phyloP scores from a whole-genome alignment of 2,329 filamentous ascomycete genomes.

The Teratosphaeria nubilosa region DNA sequence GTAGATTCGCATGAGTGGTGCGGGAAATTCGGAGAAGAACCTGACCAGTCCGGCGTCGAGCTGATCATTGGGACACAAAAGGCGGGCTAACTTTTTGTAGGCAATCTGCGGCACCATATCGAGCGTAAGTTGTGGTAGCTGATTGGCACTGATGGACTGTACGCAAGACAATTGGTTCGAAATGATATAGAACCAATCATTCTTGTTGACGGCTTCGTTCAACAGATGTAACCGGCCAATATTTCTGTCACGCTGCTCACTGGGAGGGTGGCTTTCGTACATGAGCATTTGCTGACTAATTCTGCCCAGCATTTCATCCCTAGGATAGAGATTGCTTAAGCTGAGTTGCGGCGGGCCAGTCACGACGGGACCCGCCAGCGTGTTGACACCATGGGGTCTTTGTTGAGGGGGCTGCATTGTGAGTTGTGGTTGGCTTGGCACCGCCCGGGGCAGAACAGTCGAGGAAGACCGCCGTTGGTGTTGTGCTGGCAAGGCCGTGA shows the following conservation, averaged over 20 bases:
- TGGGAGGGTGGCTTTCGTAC: neutral
- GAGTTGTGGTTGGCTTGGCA: neutral
- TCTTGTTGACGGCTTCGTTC: slow-evolving; percentile 41
- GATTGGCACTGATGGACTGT: slow-evolving; percentile 33
- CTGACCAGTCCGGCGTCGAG: slow-evolving; percentile 31
- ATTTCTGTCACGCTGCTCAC: slow-evolving; percentile 1
- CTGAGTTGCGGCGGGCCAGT: neutral
- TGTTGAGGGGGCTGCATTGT: neutral
- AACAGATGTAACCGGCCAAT: slow-evolving; percentile 44
- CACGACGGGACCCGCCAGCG: neutral
- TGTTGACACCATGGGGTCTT: neutral
- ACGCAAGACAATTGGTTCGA: slow-evolving; percentile 57
- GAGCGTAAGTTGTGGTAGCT: slow-evolving; percentile 28
- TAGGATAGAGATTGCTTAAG: neutral
- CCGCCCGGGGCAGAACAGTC: neutral
- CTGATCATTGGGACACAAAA: slow-evolving; percentile 38
- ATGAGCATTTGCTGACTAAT: neutral
- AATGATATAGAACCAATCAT: slow-evolving; percentile 55
- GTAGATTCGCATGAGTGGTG: slow-evolving; percentile 29
- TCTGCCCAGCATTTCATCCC: neutral
- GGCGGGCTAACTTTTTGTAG: slow-evolving; percentile 29
- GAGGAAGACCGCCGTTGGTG: neutral
- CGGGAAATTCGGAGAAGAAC: slow-evolving; percentile 45
- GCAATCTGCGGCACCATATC: slow-evolving; percentile 23
- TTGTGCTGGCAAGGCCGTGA: neutral